A percentile compares a stretch with the other conserved stretches of the same genome.
Evolutionary conservation across 1,139 yeast genomes (phyloP).

Genomic region (Diutina mesorugosa): DNA sequence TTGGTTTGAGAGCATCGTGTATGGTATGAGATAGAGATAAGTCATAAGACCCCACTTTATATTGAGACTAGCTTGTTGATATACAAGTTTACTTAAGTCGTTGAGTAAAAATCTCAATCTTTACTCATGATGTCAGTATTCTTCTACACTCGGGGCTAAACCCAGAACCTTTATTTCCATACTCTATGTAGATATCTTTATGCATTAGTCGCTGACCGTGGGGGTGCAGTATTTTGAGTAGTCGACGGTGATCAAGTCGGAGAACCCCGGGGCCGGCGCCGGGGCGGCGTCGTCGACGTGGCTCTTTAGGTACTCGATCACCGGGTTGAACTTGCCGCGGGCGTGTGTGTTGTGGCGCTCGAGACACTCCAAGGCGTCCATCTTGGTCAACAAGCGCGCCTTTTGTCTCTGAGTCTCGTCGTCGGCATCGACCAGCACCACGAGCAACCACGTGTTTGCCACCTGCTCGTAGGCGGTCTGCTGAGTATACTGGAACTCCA

Average conservation of each 20-base stretch:
- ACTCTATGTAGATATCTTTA: background rate
- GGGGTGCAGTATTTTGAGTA: conserved; percentile 29
- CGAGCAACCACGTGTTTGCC: conserved; percentile 61
- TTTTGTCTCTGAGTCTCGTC: conserved; percentile 14
- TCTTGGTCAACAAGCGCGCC: conserved; percentile 7
- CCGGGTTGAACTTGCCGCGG: conserved; percentile 33
- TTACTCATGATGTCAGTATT: no score
- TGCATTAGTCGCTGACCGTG: conserved; percentile 5
- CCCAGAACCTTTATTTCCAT: background rate
- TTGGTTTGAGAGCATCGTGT: no score
- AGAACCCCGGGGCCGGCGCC: conserved; percentile 9
- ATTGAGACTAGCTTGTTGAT: no score
- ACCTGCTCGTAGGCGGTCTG: conserved; percentile 71
- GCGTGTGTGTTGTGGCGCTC: conserved; percentile 47
- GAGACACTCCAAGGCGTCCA: conserved; percentile 29
- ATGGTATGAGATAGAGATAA: no score
- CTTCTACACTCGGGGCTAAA: background rate
- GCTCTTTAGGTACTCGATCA: conserved; percentile 32
- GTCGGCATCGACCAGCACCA: conserved; percentile 15
- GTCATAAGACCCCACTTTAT: no score
- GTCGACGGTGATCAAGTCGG: conserved; percentile 32
- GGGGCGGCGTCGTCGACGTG: conserved; percentile 19
- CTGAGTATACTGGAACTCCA: conserved; percentile 63
- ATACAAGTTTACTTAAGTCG: no score
- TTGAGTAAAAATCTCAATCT: no score